phyloP scores from a whole-genome alignment of 2,329 filamentous ascomycete species.

The Exophiala mesophila region DNA sequence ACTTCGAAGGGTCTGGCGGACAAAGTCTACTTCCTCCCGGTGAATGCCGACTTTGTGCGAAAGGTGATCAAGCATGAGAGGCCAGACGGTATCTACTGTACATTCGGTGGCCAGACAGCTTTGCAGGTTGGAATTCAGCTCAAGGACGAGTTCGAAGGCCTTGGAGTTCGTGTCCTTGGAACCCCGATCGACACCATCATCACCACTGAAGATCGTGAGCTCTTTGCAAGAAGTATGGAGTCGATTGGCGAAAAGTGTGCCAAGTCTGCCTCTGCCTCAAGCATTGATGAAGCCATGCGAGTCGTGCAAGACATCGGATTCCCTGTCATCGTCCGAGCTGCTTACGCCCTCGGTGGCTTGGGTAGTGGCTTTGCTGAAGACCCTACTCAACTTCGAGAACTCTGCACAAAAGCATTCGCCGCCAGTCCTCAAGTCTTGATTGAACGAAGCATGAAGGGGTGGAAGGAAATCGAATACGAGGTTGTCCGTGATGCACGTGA shows the following conservation, averaged over 20 bases:
- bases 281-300: slow-evolving; percentile 78
- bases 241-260: slow-evolving; percentile 97
- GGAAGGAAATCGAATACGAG: slow-evolving; percentile 99
- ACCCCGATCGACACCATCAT: slow-evolving; percentile 98
- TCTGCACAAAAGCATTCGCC: slow-evolving; percentile 92
- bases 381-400: slow-evolving; percentile 71
- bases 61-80: slow-evolving; percentile 95
- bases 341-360: slow-evolving; percentile 89
- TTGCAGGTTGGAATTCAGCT: slow-evolving; percentile 95
- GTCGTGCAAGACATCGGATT: slow-evolving; percentile 89
- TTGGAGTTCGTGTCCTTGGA: slow-evolving; percentile 90
- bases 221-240: slow-evolving; percentile 97
- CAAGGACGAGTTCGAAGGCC: slow-evolving; percentile 89
- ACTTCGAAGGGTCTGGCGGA: slow-evolving; percentile 96
- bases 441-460: slow-evolving; percentile 98
- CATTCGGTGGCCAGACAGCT: slow-evolving; percentile 95
- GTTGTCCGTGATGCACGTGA: slow-evolving; percentile 92
- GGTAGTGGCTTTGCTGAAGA: slow-evolving; percentile 95
- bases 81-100: slow-evolving; percentile 94
- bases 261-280: slow-evolving; percentile 90
- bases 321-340: slow-evolving; percentile 93
- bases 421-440: slow-evolving; percentile 94
- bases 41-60: slow-evolving; percentile 93
- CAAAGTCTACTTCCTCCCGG: slow-evolving; percentile 97
- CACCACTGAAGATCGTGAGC: slow-evolving; percentile 94